Conservation (phyloP, 1,284 basidiomycete genomes). For the Exobasidium cylindrosporum region DNA sequence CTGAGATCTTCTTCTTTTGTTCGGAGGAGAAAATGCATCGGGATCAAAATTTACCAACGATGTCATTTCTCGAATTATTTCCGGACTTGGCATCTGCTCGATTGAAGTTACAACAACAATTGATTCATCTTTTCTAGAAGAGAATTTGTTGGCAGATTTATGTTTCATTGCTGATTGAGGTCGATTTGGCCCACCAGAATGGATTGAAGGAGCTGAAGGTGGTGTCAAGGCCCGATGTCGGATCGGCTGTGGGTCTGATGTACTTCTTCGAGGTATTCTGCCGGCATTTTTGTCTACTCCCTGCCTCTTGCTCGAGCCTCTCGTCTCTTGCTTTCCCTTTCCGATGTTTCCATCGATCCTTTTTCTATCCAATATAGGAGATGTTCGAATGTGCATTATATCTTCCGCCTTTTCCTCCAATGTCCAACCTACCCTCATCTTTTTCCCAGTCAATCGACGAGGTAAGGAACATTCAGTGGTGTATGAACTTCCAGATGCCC, state of each 20-base stretch:
- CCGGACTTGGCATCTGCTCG: not conserved
- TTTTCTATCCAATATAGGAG: not conserved
- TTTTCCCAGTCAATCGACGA: not conserved
- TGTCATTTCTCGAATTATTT: not conserved
- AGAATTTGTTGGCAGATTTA: not conserved
- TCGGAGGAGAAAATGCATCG: slow-evolving; percentile 1
- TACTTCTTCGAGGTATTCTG: not conserved
- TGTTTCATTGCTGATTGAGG: slow-evolving; percentile 10
- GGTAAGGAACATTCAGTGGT: not conserved
- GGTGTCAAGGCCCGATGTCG: not conserved
- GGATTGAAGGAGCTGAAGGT: not conserved
- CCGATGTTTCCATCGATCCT: no score
- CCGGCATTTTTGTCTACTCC: not conserved
- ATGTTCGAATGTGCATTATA: not conserved
- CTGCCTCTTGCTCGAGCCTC: not conserved
- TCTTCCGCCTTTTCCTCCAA: not conserved
- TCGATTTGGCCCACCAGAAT: not conserved
- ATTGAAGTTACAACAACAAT: not conserved
- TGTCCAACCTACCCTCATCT: not conserved
- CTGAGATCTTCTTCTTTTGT: not conserved
- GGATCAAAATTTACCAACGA: not conserved
- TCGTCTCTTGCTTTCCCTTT: not conserved
- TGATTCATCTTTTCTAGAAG: not conserved
- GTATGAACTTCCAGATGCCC: not conserved
- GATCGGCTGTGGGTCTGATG: not conserved